These are phyloP conservation scores for Sonneratia caseolaris DNA, from an alignment of 345 rosid species.

Conservation along the genomic window DNA sequence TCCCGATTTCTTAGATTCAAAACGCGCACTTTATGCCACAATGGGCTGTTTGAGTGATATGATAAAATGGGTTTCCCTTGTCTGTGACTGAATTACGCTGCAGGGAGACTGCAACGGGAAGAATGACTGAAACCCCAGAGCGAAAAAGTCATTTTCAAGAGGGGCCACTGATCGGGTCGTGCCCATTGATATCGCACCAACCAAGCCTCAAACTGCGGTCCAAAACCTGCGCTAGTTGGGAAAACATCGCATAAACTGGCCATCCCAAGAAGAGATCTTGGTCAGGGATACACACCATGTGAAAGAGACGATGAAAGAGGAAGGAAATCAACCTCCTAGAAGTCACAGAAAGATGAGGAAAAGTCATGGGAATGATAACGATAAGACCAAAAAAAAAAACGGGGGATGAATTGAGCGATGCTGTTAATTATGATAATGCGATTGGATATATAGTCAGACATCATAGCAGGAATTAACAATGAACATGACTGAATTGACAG, in stretches of 20 bases:
- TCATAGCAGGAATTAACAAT: slow-evolving; percentile 1
- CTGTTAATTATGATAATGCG: not conserved
- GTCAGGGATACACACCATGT: not conserved
- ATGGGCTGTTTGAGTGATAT: no score
- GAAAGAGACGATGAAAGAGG: not conserved
- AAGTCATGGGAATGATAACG: not conserved
- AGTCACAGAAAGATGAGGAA: not conserved
- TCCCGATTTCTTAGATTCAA: no score
- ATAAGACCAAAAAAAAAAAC: not conserved
- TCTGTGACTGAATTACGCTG: no score
- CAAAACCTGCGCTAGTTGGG: not conserved
- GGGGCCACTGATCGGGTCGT: no score
- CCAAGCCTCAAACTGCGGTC: no score
- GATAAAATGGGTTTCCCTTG: no score
- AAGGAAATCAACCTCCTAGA: not conserved
- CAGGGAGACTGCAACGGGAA: no score
- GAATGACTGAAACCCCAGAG: not conserved
- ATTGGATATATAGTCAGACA: not conserved
- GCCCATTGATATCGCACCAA: not conserved
- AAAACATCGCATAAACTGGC: not conserved
- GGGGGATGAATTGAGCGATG: no score
- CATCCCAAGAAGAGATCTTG: not conserved
- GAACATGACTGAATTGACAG: slow-evolving; percentile 14
- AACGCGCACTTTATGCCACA: no score
- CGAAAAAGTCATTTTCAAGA: not conserved